phyloP scores from a whole-genome alignment of 2,329 filamentous ascomycete genomes.

The Stagonosporopsis rhizophila region DNA sequence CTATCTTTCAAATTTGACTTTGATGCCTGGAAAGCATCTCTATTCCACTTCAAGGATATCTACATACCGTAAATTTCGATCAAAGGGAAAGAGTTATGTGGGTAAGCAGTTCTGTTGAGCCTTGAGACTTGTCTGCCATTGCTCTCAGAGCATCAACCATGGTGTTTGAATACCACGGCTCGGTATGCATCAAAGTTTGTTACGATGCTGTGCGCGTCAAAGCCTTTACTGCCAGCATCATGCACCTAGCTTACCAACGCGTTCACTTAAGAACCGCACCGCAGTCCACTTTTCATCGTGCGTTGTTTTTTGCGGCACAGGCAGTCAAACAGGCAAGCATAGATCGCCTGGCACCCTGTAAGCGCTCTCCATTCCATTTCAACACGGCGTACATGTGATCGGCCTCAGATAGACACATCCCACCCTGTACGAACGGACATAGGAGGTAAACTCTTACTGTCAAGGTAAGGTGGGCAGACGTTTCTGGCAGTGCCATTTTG shows the following conservation, averaged over 20 bases:
- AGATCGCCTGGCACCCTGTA: no score
- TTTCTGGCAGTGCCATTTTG: no score
- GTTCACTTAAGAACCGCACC: neutral
- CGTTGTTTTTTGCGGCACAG: neutral
- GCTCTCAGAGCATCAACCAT: neutral
- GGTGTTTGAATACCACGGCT: no score
- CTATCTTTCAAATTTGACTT: neutral
- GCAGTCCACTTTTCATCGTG: neutral
- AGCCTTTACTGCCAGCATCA: neutral
- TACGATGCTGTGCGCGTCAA: neutral
- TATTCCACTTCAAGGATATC: neutral
- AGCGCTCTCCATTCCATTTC: no score
- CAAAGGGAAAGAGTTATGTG: no score
- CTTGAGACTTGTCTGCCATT: neutral
- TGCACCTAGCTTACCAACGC: neutral
- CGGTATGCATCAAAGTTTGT: neutral
- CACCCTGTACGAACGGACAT: neutral
- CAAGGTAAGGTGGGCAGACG: no score
- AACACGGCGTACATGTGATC: neutral
- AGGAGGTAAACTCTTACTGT: no score
- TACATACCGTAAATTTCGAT: no score
- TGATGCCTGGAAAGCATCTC: neutral
- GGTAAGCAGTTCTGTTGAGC: neutral
- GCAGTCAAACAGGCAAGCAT: neutral
- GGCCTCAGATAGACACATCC: no score